Conservation (phyloP, 2,329 filamentous ascomycete genomes). For the Alternaria sp. region DNA sequence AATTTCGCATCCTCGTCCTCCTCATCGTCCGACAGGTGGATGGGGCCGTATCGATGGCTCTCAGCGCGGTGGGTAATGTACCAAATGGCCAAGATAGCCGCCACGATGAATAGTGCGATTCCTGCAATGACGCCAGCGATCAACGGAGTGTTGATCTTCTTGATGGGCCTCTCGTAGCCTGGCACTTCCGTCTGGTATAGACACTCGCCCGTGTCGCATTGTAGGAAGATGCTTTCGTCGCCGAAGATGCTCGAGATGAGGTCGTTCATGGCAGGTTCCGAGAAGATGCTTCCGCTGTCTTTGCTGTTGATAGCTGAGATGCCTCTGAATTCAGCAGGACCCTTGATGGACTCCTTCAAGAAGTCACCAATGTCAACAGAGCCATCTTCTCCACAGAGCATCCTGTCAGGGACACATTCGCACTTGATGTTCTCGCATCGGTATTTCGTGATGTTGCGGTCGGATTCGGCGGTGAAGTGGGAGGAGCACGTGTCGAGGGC, state of each 20-base stretch:
- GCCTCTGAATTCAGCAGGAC: slow-evolving; percentile 84
- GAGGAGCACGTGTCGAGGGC: slow-evolving; percentile 82
- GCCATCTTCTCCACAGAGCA: slow-evolving; percentile 90
- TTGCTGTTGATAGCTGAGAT: slow-evolving; percentile 62
- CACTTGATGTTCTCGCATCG: slow-evolving; percentile 85
- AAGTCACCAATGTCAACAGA: slow-evolving; percentile 94
- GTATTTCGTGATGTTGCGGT: slow-evolving; percentile 83
- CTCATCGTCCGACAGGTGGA: slow-evolving; percentile 82
- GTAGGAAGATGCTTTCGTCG: slow-evolving; percentile 83
- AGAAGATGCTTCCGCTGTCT: slow-evolving; percentile 79
- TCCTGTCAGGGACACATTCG: slow-evolving; percentile 85
- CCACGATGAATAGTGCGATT: slow-evolving; percentile 86
- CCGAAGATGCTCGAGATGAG: slow-evolving; percentile 89
- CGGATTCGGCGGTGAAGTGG: slow-evolving; percentile 69
- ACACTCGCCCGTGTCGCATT: slow-evolving; percentile 88
- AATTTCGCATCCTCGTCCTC: slow-evolving; percentile 84
- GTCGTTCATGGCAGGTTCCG: slow-evolving; percentile 90
- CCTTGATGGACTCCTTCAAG: slow-evolving; percentile 79
- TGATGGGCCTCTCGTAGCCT: slow-evolving; percentile 85
- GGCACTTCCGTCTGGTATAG: slow-evolving; percentile 91
- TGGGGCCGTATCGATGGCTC: slow-evolving; percentile 67
- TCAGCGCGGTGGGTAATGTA: slow-evolving; percentile 79
- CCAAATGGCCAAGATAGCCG: slow-evolving; percentile 82
- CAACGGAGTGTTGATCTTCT: slow-evolving; percentile 94
- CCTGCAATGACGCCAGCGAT: slow-evolving; percentile 93